Conservation (phyloP, 1,284 basidiomycete genomes). For the Inonotus hispidus region DNA sequence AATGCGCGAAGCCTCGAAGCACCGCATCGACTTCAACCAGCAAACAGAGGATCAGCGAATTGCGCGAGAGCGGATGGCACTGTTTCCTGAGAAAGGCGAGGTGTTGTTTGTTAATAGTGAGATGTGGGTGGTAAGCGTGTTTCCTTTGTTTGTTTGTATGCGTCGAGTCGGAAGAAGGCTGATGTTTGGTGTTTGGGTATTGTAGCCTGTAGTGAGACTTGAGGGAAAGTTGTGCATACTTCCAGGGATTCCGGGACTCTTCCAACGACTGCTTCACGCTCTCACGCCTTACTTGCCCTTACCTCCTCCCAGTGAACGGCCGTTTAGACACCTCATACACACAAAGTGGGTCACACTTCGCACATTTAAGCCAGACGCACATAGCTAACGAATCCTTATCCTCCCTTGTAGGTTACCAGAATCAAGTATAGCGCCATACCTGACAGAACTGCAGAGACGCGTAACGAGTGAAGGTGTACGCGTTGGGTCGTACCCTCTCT, state of each 20-base stretch:
- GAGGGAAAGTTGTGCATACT: constrained; percentile 83
- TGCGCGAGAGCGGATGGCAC: constrained; percentile 77
- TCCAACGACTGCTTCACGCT: constrained; percentile 73
- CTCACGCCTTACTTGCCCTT: constrained; percentile 72
- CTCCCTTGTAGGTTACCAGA: constrained; percentile 54
- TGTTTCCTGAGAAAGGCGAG: constrained; percentile 74
- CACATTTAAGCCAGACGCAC: too few relatives aligned
- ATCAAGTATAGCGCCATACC: constrained; percentile 85
- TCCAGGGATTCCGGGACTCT: constrained; percentile 86
- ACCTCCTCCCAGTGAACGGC: constrained; percentile 64
- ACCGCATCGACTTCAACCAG: constrained; percentile 47
- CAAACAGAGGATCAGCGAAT: constrained; percentile 67
- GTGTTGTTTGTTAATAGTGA: constrained; percentile 68
- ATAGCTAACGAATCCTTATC: not conserved
- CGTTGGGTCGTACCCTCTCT: constrained; percentile 77
- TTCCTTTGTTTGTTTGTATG: not conserved
- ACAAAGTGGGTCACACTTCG: constrained; percentile 50
- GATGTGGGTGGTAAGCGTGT: constrained; percentile 79
- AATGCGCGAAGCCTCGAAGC: constrained; percentile 65
- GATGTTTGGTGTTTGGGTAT: not conserved
- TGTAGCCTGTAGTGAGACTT: constrained; percentile 76
- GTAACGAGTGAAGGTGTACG: constrained; percentile 74
- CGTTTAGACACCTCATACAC: constrained; percentile 72
- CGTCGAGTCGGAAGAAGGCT: not conserved
- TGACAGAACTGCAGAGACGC: constrained; percentile 72